Evolutionary conservation across 2,329 filamentous ascomycete species (phyloP), one percentile per base, ranked within the genome.

Genomic region (Geosmithia putterillii): DNA sequence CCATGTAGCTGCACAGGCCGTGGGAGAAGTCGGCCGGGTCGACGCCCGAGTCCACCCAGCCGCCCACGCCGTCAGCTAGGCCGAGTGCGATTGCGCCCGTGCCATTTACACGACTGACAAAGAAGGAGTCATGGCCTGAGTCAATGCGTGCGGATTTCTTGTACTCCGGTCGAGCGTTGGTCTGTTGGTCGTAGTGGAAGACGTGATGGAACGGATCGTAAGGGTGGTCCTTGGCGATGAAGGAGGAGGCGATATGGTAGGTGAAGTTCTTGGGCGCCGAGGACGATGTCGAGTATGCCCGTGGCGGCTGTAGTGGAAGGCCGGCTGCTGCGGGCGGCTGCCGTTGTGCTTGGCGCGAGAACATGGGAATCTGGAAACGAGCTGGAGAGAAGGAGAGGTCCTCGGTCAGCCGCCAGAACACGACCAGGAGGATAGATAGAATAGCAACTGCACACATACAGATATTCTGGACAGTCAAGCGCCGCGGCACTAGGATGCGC

Each of bases 1-100:
- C 86, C 88, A 96, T 96, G 62, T 94, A 85, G 53, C 87, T 81
- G 69, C 92, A 96, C 47, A 98, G 70, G 36, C 84, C 86, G 59
- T 96, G 90, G 3, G 90, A 92, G 63, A 96, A 96, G 63, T 95
- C 86, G 22, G 88, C 88, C 8, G 92, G 89, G 56, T 98, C 89
- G 42, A 98, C 82, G 38, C 88, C 88, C 35, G 84, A 90, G 53
- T 95, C 86, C 49, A 83, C 79, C 89, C 92, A 98, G 32, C 92
- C 92, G 40, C 92, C 92, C 0, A 98, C 92, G 10, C 92, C 92
- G 59, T 98, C 92, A 43, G 89, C 88, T 20, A 98, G 77, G 17
- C 87, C 92, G 52, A 98, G 82, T 1, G 89, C 86, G 10, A 95
- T 75, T 36, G 79, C 72, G 34, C 79, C 73, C 2, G 74, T 74